Conservation (phyloP, 225 moss, liverwort and hornwort species). For the Ulota crispa region DNA sequence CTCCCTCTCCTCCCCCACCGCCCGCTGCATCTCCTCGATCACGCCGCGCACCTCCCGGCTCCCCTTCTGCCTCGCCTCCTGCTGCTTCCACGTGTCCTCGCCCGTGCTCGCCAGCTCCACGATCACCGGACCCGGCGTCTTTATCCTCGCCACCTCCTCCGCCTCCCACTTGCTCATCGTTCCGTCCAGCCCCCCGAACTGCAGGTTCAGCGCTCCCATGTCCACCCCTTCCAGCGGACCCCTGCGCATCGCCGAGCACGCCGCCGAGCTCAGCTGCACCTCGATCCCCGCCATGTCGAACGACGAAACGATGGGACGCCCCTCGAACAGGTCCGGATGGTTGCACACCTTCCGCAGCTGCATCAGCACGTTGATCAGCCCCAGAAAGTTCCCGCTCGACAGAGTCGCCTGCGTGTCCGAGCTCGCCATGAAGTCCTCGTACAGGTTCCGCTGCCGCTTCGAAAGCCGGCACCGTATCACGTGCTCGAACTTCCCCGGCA, state of each 20-base stretch:
- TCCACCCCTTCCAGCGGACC: constrained; percentile 53
- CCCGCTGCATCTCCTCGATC: constrained; percentile 73
- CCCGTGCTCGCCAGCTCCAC: constrained; percentile 90
- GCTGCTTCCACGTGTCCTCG: constrained; percentile 73
- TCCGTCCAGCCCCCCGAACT: constrained; percentile 45
- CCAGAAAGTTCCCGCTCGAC: constrained; percentile 94
- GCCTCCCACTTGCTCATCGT: constrained; percentile 83
- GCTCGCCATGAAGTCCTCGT: constrained; percentile 99
- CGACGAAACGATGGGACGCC: constrained; percentile 95
- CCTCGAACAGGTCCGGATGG: constrained; percentile 97
- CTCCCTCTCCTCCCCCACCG: constrained; percentile 52
- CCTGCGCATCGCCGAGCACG: constrained; percentile 49
- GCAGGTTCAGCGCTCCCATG: constrained; percentile 54
- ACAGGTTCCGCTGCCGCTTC: constrained; percentile 92
- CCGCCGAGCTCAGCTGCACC: constrained; percentile 78
- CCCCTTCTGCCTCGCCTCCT: constrained; percentile 26
- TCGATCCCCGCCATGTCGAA: constrained; percentile 89
- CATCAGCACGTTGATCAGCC: constrained; percentile 96
- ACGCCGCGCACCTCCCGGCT: constrained; percentile 54
- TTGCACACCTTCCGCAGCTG: constrained; percentile 99
- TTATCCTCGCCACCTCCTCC: constrained; percentile 61
- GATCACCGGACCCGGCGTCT: constrained; percentile 65
- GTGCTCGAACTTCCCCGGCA: constrained; percentile 96
- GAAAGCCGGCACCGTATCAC: constrained; percentile 92
- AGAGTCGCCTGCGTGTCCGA: constrained; percentile 98